phyloP scores from a whole-genome alignment of 1,139 yeast genomes.

The Saccharomyces hybrid region DNA sequence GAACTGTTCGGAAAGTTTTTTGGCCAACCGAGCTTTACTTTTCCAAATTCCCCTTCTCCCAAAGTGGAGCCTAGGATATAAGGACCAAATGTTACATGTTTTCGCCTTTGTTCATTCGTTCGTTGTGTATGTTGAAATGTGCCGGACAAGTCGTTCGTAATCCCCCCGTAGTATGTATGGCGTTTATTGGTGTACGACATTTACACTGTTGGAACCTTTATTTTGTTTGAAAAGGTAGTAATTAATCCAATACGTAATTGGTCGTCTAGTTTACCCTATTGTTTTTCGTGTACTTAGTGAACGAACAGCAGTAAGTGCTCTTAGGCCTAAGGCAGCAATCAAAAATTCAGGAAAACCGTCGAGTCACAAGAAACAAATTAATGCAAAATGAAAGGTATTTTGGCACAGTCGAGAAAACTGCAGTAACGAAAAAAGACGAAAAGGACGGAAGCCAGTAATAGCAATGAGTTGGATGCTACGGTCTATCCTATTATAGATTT shows the following conservation, averaged over 20 bases:
- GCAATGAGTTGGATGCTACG: not conserved
- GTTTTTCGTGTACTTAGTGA: not conserved
- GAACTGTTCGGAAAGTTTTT: slow-evolving; percentile 8
- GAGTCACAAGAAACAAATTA: slow-evolving; percentile 6
- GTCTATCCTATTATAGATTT: not conserved
- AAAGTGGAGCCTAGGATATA: slow-evolving; percentile 83
- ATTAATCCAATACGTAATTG: not conserved
- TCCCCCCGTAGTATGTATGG: slow-evolving; percentile 23
- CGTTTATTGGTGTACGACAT: slow-evolving; percentile 9
- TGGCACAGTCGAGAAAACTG: not conserved
- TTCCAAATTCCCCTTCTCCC: slow-evolving; percentile 97
- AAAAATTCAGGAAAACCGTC: not conserved
- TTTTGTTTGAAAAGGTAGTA: not conserved
- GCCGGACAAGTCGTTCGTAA: slow-evolving; percentile 7
- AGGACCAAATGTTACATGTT: slow-evolving; percentile 64
- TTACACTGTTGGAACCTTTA: not conserved
- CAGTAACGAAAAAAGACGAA: not conserved
- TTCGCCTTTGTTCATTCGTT: slow-evolving; percentile 13
- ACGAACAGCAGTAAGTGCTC: not conserved
- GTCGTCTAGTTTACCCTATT: no score
- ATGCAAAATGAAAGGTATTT: not conserved
- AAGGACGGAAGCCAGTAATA: not conserved
- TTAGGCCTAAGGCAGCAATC: not conserved
- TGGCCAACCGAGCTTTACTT: slow-evolving; percentile 92
- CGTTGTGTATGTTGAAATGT: slow-evolving; percentile 2